Percentiles rank a stretch among this genome's conserved stretches.
Evolutionary conservation across 164 flowering plant species (phyloP).

Genomic region (Vitis cinerea): DNA sequence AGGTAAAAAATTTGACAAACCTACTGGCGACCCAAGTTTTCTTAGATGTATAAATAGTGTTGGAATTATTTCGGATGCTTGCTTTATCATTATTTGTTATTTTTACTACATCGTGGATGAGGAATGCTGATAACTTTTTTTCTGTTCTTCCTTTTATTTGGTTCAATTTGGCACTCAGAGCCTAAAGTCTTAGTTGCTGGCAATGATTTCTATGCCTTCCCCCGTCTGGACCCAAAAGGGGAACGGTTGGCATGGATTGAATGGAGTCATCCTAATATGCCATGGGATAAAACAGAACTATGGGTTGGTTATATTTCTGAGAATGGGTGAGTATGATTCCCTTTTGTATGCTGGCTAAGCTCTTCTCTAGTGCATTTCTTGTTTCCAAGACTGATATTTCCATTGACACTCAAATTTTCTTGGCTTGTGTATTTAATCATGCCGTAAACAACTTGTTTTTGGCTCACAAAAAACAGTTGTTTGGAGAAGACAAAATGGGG

Average conservation of each 20-base stretch:
- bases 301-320: constrained; percentile 92
- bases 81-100: too few relatives aligned
- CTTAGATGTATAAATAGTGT: neutral
- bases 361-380: too few relatives aligned
- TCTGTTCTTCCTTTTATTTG: neutral
- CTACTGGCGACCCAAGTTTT: too few relatives aligned
- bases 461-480: too few relatives aligned
- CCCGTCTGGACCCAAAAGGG: constrained; percentile 74
- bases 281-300: constrained; percentile 93
- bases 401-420: neutral
- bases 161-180: constrained; percentile 42
- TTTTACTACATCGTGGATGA: too few relatives aligned
- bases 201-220: constrained; percentile 94
- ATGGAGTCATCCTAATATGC: constrained; percentile 98
- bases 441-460: too few relatives aligned
- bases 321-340: constrained; percentile 56
- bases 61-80: neutral
- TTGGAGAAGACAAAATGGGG: too few relatives aligned
- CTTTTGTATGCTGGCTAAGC: too few relatives aligned
- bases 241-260: constrained; percentile 87
- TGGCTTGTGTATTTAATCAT: too few relatives aligned
- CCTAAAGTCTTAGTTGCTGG: constrained; percentile 77
- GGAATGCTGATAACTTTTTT: neutral
- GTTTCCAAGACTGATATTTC: too few relatives aligned
- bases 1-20: constrained; percentile 41